Conservation (phyloP, 805 yeast genomes). For the Schwanniomyces sp. region DNA sequence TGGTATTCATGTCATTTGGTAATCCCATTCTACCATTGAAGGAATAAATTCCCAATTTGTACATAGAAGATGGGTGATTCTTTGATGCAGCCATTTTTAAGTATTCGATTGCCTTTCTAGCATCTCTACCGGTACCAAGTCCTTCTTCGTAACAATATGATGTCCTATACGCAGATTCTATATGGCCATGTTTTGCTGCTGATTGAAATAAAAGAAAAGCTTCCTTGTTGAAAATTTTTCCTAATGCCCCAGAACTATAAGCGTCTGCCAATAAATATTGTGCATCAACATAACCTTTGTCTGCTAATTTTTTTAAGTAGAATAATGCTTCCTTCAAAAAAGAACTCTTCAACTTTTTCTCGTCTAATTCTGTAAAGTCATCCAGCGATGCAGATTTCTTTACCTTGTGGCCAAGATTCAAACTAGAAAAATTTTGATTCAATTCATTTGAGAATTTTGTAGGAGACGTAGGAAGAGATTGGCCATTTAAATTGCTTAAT, state of each 20-base stretch:
- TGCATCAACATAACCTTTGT: constrained; percentile 83
- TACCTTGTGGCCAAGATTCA: constrained; percentile 17
- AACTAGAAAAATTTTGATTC: constrained; percentile 3
- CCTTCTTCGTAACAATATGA: constrained; percentile 94
- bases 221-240: constrained; percentile 74
- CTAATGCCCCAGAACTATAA: constrained; percentile 79
- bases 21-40: constrained; percentile 86
- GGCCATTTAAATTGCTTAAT: constrained; percentile 6
- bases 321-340: constrained; percentile 75
- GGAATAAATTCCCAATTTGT: constrained; percentile 83
- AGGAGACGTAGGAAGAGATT: constrained; percentile 19
- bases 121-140: constrained; percentile 85
- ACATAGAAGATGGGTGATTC: constrained; percentile 97
- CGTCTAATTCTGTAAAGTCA: constrained; percentile 15
- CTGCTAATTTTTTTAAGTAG: constrained; percentile 69
- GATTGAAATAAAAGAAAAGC: constrained; percentile 76
- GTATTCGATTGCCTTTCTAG: constrained; percentile 80
- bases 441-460: constrained; percentile 8
- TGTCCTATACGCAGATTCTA: constrained; percentile 88
- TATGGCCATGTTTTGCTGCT: constrained; percentile 92
- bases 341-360: constrained; percentile 43
- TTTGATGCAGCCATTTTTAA: constrained; percentile 83
- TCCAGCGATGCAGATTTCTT: constrained; percentile 16
- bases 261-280: constrained; percentile 93
- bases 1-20: constrained; percentile 61